phyloP scores from a whole-genome alignment of 2,329 filamentous ascomycete genomes.

The Gremmenia infestans region DNA sequence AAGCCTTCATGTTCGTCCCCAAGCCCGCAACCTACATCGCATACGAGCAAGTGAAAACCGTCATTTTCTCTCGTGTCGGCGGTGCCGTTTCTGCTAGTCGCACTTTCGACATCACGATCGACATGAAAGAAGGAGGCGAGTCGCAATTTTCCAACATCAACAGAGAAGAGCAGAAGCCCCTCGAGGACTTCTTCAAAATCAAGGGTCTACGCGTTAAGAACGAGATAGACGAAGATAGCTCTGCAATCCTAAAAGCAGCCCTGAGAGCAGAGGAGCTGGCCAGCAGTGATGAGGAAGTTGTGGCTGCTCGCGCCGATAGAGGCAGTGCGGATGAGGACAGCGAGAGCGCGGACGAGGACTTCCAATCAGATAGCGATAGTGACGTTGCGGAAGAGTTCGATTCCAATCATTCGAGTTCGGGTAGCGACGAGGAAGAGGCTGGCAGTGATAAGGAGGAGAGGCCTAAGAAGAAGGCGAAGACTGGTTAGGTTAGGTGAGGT shows the following conservation, averaged over 20 bases:
- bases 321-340: constrained; percentile 95
- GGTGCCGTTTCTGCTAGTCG: constrained; percentile 89
- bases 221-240: constrained; percentile 84
- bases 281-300: constrained; percentile 73
- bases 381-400: constrained; percentile 97
- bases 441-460: constrained; percentile 52
- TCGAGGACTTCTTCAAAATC: constrained; percentile 97
- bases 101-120: constrained; percentile 95
- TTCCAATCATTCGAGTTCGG: constrained; percentile 82
- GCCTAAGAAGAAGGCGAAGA: constrained; percentile 45
- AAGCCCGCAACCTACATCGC: constrained; percentile 97
- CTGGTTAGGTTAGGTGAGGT: constrained; percentile 10
- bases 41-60: constrained; percentile 84
- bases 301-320: constrained; percentile 64
- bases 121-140: constrained; percentile 81
- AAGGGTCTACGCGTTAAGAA: constrained; percentile 97
- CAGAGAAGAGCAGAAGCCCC: constrained; percentile 89
- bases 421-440: constrained; percentile 60
- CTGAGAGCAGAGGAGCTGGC: constrained; percentile 74
- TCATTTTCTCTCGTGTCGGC: constrained; percentile 93
- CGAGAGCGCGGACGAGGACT: constrained; percentile 94
- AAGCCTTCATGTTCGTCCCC: constrained; percentile 98
- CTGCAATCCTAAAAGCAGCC: constrained; percentile 73
- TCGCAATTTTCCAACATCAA: constrained; percentile 99
- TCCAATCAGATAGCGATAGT: constrained; percentile 84